A percentile compares a stretch with the other conserved stretches of the same genome.
Evolutionary conservation across 108 stramenopile species (phyloP).

Genomic region (Pseudonitzschia pungens): DNA sequence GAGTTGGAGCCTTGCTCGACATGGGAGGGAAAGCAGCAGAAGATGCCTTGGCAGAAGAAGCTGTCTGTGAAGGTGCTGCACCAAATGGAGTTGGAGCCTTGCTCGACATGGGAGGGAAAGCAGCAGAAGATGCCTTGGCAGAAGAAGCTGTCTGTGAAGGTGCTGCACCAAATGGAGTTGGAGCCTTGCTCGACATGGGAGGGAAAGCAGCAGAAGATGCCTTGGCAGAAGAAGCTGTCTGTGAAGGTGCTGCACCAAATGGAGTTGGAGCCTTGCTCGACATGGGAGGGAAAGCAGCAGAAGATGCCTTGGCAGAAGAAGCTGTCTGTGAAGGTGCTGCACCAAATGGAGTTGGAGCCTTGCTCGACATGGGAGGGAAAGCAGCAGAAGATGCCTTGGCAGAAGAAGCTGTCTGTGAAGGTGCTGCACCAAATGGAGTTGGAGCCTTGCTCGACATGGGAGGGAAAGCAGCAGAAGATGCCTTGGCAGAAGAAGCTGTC

Average conservation of each 20-base stretch:
- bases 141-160: not conserved
- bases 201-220: conserved; percentile 37
- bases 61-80: not conserved
- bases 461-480: conserved; percentile 41
- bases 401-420: conserved; percentile 4
- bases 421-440: conserved; percentile 44
- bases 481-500: conserved; percentile 8
- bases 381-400: conserved; percentile 10
- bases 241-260: conserved; percentile 15
- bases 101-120: conserved; percentile 39
- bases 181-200: conserved; percentile 54
- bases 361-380: conserved; percentile 63
- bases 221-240: not conserved
- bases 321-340: conserved; percentile 11
- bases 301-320: not conserved
- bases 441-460: conserved; percentile 61
- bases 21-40: conserved; percentile 42
- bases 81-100: conserved; percentile 31
- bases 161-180: conserved; percentile 34
- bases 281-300: conserved; percentile 58
- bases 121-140: conserved; percentile 20
- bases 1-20: conserved; percentile 41
- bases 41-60: not conserved
- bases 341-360: conserved; percentile 57
- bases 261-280: conserved; percentile 40